Base-by-base conservation (phyloP, 2,329 filamentous ascomycete species). In the Fusarium nisikadoi region DNA sequence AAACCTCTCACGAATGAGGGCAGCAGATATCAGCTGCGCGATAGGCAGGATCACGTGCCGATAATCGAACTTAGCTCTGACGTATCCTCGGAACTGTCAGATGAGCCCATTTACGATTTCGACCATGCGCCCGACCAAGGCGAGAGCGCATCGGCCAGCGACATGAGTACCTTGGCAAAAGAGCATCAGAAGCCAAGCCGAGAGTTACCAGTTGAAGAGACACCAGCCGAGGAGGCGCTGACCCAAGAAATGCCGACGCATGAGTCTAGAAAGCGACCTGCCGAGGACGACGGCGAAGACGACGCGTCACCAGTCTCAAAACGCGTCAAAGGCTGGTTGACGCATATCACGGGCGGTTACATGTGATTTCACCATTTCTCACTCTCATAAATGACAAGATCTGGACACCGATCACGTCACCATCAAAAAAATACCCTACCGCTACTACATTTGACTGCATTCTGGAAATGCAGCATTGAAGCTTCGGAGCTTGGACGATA, bases 301-400 rank as follows among this genome's bases (percentile, higher is more conserved):
- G 65, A 68, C 7, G 42, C 65, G 8, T 68, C 65, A 1, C 64
- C 65, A 17, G 65, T 56, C 16, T 35, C 62, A 17, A 68, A 68
- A 41, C 50, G 65, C 14, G 57, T 68, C 25, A 68, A 49, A 35
- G 61, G 49, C 20, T 68, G 65, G 65, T 7, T 67, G 27, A 42
- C 41, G 9, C 47, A 31, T 14, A 41, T 68, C 3, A 68, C 57
- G 8, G 64, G 65, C 25, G 65, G 64, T 23, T 67, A 60, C 8
- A 67, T 67, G 20, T 35, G 23, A 35, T 27, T 23, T 9, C 3
- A 4, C 9, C 8, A 29, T 13, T 39, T 25, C 8, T 17, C 13
- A 7, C 53, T 13, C 13, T 56, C 8, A 13, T 12, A 8, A 14
- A n/a, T 0, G 19, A 35, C 10, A 10, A n/a, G 25, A 57, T 35